Evolutionary conservation across 352 stramenopile genomes (phyloP).

Genomic region (Nothophytophthora sp.): DNA sequence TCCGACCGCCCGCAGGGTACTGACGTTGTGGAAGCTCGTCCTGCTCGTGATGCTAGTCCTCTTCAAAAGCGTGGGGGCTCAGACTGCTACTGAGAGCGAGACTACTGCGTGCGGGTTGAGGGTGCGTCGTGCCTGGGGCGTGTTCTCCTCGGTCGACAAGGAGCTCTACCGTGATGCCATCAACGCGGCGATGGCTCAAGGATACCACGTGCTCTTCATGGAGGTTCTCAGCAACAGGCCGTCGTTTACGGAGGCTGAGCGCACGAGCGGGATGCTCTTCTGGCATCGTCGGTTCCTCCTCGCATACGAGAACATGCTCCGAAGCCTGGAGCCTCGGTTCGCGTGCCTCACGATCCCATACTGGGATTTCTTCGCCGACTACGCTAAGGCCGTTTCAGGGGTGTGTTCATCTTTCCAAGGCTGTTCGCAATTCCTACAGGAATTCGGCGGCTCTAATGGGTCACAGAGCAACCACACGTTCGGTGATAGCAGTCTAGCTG

Average conservation of each 20-base stretch:
- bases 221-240: constrained; percentile 36
- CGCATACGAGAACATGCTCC: constrained; percentile 70
- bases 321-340: constrained; percentile 45
- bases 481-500: neutral
- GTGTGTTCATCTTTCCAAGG: constrained; percentile 34
- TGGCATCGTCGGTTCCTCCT: constrained; percentile 63
- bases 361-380: constrained; percentile 73
- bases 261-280: constrained; percentile 41
- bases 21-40: no score
- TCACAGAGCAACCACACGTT: neutral
- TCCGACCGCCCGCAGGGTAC: no score
- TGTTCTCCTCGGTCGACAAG: no score
- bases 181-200: constrained; percentile 34
- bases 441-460: constrained; percentile 49
- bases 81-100: no score
- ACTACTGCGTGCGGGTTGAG: no score
- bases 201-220: constrained; percentile 43
- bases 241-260: constrained; percentile 29
- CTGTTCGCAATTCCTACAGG: constrained; percentile 46
- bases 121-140: no score
- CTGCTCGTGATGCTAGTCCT: no score
- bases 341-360: constrained; percentile 61
- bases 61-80: no score
- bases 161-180: constrained; percentile 53
- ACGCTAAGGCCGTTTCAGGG: constrained; percentile 23